phyloP scores from a whole-genome alignment of 2,329 filamentous ascomycete genomes.

The Cyanodermella asteris region DNA sequence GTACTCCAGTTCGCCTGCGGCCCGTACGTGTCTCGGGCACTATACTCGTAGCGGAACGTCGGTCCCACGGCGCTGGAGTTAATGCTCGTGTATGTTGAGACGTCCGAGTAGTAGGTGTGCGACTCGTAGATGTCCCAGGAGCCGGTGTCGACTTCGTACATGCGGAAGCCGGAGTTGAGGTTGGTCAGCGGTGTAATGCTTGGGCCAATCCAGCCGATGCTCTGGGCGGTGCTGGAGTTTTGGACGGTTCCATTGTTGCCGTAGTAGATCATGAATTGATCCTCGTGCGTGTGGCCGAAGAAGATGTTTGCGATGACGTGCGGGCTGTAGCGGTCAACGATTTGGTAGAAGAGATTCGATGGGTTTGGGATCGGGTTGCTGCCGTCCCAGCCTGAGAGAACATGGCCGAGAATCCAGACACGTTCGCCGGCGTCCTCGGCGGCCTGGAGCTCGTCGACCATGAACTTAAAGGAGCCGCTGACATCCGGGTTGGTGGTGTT shows the following conservation, averaged over 20 bases:
- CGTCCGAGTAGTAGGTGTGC: slow-evolving; percentile 31
- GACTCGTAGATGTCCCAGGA: slow-evolving; percentile 31
- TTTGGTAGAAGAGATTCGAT: slow-evolving; percentile 31
- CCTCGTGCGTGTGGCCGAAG: slow-evolving; percentile 34
- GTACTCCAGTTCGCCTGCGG: slow-evolving; percentile 22
- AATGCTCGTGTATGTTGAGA: slow-evolving; percentile 21
- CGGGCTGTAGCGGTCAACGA: slow-evolving; percentile 31
- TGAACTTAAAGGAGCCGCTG: slow-evolving; percentile 25
- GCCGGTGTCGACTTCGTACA: slow-evolving; percentile 33
- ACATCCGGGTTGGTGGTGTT: slow-evolving; percentile 30
- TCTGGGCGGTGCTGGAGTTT: slow-evolving; percentile 21
- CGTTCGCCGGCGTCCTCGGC: slow-evolving; percentile 30
- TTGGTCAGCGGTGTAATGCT: slow-evolving; percentile 31
- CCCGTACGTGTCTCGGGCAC: slow-evolving; percentile 27
- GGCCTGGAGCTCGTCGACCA: slow-evolving; percentile 29
- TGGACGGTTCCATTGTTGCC: slow-evolving; percentile 27
- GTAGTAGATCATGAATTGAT: slow-evolving; percentile 32
- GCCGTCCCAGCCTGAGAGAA: slow-evolving; percentile 34
- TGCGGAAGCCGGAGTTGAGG: slow-evolving; percentile 29
- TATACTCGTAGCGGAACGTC: slow-evolving; percentile 28
- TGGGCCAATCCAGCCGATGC: slow-evolving; percentile 29
- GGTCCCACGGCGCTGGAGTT: slow-evolving; percentile 19
- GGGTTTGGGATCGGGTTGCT: slow-evolving; percentile 31
- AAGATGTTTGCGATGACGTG: slow-evolving; percentile 33
- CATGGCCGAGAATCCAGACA: slow-evolving; percentile 33